Percentiles rank a stretch among this genome's conserved stretches.
Evolutionary conservation across 805 yeast genomes (phyloP).

Genomic region (Brettanomyces naardenensis): DNA sequence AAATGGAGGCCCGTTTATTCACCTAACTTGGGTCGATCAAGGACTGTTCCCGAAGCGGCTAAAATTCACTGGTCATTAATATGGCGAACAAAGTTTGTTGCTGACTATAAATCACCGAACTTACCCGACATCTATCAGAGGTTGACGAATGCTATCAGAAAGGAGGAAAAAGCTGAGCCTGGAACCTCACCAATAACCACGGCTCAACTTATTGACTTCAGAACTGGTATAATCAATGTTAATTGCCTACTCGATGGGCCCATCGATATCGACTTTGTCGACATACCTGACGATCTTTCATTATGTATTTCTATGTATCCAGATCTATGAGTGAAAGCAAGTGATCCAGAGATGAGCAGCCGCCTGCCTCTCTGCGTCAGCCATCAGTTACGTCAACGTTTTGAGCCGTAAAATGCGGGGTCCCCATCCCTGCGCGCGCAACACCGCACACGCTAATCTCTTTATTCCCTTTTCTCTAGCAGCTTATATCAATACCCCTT

Average conservation of each 20-base stretch:
- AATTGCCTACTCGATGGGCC: not conserved
- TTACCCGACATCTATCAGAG: conserved; percentile 29
- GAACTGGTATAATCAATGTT: not conserved
- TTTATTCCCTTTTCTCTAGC: no score
- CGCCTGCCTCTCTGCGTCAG: no score
- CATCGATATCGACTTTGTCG: not conserved
- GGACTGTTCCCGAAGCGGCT: conserved; percentile 39
- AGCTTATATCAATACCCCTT: no score
- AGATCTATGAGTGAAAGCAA: conserved; percentile 19
- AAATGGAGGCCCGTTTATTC: conserved; percentile 41
- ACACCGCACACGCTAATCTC: no score
- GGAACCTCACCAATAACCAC: not conserved
- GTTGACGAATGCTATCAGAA: conserved; percentile 2
- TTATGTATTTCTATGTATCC: not conserved
- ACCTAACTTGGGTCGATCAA: conserved; percentile 50
- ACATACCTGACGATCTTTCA: not conserved
- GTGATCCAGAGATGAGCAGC: no score
- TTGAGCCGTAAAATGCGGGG: no score
- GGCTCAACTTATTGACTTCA: not conserved
- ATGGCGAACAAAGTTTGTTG: conserved; percentile 43
- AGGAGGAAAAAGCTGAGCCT: not conserved
- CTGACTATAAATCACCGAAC: conserved; percentile 38
- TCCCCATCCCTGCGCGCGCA: no score
- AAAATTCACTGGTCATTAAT: conserved; percentile 57
- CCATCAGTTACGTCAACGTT: no score